Conservation (phyloP, 2,329 filamentous ascomycete species). For the Botrytis medusae region DNA sequence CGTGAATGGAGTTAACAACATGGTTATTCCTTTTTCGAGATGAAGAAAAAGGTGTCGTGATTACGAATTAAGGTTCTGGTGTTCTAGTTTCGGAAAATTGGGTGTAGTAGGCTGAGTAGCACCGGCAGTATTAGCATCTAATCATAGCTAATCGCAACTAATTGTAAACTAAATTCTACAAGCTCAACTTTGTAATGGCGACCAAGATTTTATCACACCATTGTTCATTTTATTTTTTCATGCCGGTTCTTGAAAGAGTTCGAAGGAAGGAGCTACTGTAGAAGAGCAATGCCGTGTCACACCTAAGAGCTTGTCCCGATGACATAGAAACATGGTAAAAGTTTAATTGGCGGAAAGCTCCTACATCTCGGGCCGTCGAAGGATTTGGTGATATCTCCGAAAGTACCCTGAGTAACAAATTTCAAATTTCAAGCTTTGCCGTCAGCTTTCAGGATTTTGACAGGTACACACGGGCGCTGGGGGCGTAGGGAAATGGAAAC, state of each 20-base stretch:
- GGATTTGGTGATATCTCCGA: background rate
- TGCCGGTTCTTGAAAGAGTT: background rate
- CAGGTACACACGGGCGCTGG: background rate
- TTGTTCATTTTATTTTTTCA: background rate
- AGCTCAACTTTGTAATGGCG: background rate
- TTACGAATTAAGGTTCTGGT: conserved; percentile 1
- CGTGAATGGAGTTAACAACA: background rate
- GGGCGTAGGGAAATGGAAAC: background rate
- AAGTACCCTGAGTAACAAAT: background rate
- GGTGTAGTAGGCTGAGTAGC: background rate
- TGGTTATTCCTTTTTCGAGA: background rate
- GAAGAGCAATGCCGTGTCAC: background rate
- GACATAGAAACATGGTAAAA: background rate
- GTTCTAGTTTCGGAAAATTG: background rate
- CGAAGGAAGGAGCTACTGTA: background rate
- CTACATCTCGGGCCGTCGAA: background rate
- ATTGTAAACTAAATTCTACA: background rate
- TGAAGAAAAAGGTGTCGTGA: background rate
- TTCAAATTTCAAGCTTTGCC: background rate
- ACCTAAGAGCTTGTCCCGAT: background rate
- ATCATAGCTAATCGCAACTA: background rate
- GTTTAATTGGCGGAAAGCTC: conserved; percentile 10
- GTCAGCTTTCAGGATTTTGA: background rate
- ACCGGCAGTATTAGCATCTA: background rate
- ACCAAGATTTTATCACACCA: background rate